Evolutionary conservation across 176 grass and related monocot genomes (phyloP).

Genomic region (Rhynchospora breviuscula): DNA sequence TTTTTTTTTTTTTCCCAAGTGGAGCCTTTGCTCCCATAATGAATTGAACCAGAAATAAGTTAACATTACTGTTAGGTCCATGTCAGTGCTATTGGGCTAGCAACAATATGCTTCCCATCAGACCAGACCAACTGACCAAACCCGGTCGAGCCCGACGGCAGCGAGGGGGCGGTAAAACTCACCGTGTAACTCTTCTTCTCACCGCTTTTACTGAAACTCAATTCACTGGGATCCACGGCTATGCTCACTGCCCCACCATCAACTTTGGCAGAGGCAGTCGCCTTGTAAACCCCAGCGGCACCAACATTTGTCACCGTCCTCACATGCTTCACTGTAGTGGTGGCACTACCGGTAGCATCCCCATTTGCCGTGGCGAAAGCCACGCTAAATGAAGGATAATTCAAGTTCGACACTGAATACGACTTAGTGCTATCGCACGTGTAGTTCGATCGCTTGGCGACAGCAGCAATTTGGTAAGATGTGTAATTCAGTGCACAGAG

Average conservation of each 20-base stretch:
- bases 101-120: slow-evolving; percentile 68
- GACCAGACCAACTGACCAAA: slow-evolving; percentile 82
- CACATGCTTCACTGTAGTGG: slow-evolving; percentile 43
- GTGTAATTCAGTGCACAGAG: slow-evolving; percentile 83
- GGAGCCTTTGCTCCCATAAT: not conserved
- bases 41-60: not conserved
- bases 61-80: slow-evolving; percentile 43
- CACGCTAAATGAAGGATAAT: slow-evolving; percentile 84
- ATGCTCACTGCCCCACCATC: slow-evolving; percentile 33
- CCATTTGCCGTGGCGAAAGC: slow-evolving; percentile 48
- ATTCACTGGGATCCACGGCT: slow-evolving; percentile 43
- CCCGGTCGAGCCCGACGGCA: slow-evolving; percentile 49
- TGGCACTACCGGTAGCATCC: slow-evolving; percentile 2
- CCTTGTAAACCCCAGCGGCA: slow-evolving; percentile 51
- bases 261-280: slow-evolving; percentile 19
- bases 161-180: slow-evolving; percentile 49
- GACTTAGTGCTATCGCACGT: slow-evolving; percentile 34
- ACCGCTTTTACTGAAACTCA: slow-evolving; percentile 49
- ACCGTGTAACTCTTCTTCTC: slow-evolving; percentile 81
- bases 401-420: slow-evolving; percentile 53
- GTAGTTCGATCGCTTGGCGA: slow-evolving; percentile 35
- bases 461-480: slow-evolving; percentile 54
- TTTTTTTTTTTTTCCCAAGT: not conserved
- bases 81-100: slow-evolving; percentile 62
- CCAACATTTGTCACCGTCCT: slow-evolving; percentile 82